Evolutionary conservation across 805 yeast genomes (phyloP), one percentile per base, ranked within the genome.

Genomic region (Lipomyces orientalis): DNA sequence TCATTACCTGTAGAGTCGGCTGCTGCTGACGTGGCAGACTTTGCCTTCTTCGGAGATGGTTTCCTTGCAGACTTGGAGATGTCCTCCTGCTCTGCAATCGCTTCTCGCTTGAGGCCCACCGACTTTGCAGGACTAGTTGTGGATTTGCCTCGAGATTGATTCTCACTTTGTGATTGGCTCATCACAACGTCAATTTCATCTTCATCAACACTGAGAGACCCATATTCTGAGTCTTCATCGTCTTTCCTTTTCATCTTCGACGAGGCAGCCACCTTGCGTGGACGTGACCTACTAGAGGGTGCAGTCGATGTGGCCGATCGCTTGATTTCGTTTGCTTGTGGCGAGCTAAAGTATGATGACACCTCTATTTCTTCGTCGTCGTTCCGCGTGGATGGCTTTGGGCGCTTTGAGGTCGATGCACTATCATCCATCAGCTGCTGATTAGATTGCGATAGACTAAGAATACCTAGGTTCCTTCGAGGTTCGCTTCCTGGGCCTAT

Each of bases 151-250:
- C 49, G 49, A 19, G 49, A 43, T n/a, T 43, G 22, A 43, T 19
- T 16, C 16, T 43, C 49, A 19, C 49, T n/a, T 43, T 37, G 43
- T 37, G 43, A 37, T 29, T 63, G 39, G 39, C 43, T 43, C 55
- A 55, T n/a, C 39, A 12, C 58, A 19, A 43, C 46, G 10, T 63
- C 58, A 35, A 51, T 14, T 8, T 62, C 66, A 51, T 61, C 66
- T 19, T 59, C 66, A 49, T 63, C 66, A 7, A 46, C 55, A 29
- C 64, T 39, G 31, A 29, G 34, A 25, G 55, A 52, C 14, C 61
- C 64, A 22, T 59, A 37, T 29, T 59, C 62, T n/a, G 62, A 37
- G 62, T 33, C 60, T 10, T 35, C 54, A 31, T 56, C 34, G n/a
- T 10, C 34, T 14, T 22, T 25, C 60, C 31, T 56, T 33, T 34